A percentile compares a stretch with the other conserved stretches of the same genome.
phyloP scores from a whole-genome alignment of 1,284 basidiomycete genomes.

The Meira miltonrushii region DNA sequence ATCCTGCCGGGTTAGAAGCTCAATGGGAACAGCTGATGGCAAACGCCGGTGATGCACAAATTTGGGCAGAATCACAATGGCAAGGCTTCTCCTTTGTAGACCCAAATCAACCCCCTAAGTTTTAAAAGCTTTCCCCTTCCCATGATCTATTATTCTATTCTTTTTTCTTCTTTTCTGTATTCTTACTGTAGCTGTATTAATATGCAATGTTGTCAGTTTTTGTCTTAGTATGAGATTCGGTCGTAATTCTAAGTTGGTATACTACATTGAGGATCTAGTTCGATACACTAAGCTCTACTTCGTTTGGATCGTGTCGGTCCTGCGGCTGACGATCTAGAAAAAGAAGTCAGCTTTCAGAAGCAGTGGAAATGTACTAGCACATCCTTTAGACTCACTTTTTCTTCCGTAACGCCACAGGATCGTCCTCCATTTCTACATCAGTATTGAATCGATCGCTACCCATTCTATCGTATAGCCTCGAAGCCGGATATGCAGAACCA shows the following conservation, averaged over 20 bases:
- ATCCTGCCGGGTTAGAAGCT: neutral
- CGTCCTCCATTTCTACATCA: constrained; percentile 5
- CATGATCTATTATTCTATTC: too few species aligned
- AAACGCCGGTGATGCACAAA: neutral
- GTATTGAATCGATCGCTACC: constrained; percentile 2
- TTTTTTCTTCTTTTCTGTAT: neutral
- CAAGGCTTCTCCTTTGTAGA: neutral
- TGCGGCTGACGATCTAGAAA: neutral
- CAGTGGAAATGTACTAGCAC: neutral
- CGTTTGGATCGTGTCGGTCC: constrained; percentile 7
- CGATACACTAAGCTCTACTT: constrained; percentile 5
- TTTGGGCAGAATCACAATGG: neutral
- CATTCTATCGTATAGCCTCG: constrained; percentile 1
- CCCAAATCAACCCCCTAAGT: too few species aligned
- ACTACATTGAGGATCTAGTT: too few species aligned
- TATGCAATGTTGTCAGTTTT: neutral
- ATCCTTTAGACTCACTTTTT: constrained; percentile 7
- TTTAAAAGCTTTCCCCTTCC: too few species aligned
- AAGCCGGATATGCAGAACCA: neutral
- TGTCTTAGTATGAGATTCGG: too few species aligned
- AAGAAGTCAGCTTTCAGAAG: neutral
- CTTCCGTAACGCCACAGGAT: neutral
- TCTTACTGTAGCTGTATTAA: neutral
- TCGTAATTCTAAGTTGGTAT: too few species aligned
- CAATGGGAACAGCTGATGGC: neutral